phyloP scores from a whole-genome alignment of 345 rosid species.

The Corymbia maculata region DNA sequence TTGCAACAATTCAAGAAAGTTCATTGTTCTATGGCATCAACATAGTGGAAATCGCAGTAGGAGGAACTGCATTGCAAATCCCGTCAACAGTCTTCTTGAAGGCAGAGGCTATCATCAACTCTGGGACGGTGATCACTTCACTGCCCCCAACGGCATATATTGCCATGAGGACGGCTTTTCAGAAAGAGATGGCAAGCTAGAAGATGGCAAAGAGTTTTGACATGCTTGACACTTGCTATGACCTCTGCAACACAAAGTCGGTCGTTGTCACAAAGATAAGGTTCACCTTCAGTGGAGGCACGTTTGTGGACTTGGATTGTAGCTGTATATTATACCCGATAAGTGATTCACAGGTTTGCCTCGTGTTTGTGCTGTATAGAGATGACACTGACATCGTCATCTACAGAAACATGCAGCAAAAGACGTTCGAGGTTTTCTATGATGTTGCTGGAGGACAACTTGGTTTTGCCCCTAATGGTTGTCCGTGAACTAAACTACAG shows the following conservation, averaged over 20 bases:
- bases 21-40: neutral
- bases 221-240: slow-evolving; percentile 76
- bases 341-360: slow-evolving; percentile 78
- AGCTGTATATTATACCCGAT: slow-evolving; percentile 15
- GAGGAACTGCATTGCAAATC: neutral
- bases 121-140: slow-evolving; percentile 80
- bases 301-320: slow-evolving; percentile 10
- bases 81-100: neutral
- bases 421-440: slow-evolving; percentile 69
- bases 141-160: slow-evolving; percentile 63
- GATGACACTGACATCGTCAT: slow-evolving; percentile 50
- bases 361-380: slow-evolving; percentile 60
- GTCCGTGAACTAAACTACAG: slow-evolving; percentile 17
- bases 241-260: slow-evolving; percentile 47
- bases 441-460: slow-evolving; percentile 49
- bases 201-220: slow-evolving; percentile 50
- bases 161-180: slow-evolving; percentile 55
- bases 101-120: slow-evolving; percentile 38
- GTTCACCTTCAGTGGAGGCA: slow-evolving; percentile 62
- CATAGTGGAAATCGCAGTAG: neutral
- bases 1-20: neutral
- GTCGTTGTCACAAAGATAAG: slow-evolving; percentile 83
- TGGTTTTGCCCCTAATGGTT: slow-evolving; percentile 80
- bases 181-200: slow-evolving; percentile 27
- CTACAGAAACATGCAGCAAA: slow-evolving; percentile 78